Conservation (phyloP, 2,329 filamentous ascomycete species). For the Claviceps capensis region DNA sequence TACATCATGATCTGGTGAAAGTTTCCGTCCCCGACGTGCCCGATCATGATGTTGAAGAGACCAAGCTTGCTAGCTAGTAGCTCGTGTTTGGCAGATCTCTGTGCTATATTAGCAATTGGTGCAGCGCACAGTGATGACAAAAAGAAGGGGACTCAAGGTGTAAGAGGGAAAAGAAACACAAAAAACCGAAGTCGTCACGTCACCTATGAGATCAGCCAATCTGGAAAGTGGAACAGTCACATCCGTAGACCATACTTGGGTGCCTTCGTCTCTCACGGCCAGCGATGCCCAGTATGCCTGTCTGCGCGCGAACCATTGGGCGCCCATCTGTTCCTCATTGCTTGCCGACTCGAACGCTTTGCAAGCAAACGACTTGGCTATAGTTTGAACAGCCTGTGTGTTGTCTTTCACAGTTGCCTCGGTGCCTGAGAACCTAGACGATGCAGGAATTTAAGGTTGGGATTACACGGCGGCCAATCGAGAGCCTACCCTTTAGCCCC, state of each 20-base stretch:
- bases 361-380: constrained; percentile 37
- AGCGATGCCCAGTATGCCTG: constrained; percentile 62
- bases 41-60: constrained; percentile 52
- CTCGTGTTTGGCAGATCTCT: constrained; percentile 53
- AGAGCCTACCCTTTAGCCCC: too few relatives aligned
- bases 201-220: constrained; percentile 53
- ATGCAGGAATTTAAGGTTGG: neutral
- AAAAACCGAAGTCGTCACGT: constrained; percentile 9
- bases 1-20: constrained; percentile 44
- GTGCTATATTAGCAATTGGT: neutral
- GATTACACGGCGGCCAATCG: too few relatives aligned
- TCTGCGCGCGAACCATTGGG: constrained; percentile 65
- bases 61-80: constrained; percentile 50
- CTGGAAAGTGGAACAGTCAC: constrained; percentile 64
- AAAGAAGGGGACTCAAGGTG: neutral
- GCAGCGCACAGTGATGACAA: neutral
- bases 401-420: constrained; percentile 45
- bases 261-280: constrained; percentile 44
- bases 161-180: neutral
- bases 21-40: constrained; percentile 63
- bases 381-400: constrained; percentile 39
- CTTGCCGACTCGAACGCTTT: constrained; percentile 55
- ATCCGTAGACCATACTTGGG: constrained; percentile 66
- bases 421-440: constrained; percentile 45
- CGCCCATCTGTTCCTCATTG: constrained; percentile 47